phyloP scores from a whole-genome alignment of 805 yeast species.

The Saccharomycopsis fermentans region DNA sequence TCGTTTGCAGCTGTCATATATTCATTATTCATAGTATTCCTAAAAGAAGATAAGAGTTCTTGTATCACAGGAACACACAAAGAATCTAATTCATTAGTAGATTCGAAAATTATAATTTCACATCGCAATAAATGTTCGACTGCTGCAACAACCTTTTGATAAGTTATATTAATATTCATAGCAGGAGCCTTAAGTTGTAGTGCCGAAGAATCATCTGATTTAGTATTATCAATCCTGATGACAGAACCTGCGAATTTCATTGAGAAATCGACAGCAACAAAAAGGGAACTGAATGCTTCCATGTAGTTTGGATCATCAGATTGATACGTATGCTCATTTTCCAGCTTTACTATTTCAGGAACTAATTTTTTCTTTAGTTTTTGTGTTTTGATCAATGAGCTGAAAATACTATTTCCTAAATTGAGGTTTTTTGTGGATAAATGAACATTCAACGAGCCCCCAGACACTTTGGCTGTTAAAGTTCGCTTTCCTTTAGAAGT shows the following conservation, averaged over 20 bases:
- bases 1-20: constrained; percentile 6
- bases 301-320: constrained; percentile 14
- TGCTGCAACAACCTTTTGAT: constrained; percentile 31
- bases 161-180: constrained; percentile 46
- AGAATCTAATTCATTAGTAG: constrained; percentile 61
- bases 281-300: constrained; percentile 11
- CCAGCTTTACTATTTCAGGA: background rate
- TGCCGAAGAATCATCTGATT: constrained; percentile 30
- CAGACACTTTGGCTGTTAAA: constrained; percentile 44
- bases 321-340: background rate
- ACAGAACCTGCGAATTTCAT: constrained; percentile 64
- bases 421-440: constrained; percentile 46
- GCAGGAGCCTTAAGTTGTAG: constrained; percentile 69
- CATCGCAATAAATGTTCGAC: constrained; percentile 38
- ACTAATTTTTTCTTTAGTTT: constrained; percentile 11
- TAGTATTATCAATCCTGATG: constrained; percentile 27
- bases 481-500: constrained; percentile 24
- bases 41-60: constrained; percentile 45
- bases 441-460: constrained; percentile 61
- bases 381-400: constrained; percentile 12
- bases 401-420: constrained; percentile 7
- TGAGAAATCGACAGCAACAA: constrained; percentile 37
- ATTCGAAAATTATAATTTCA: constrained; percentile 53
- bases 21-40: constrained; percentile 34
- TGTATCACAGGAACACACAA: constrained; percentile 68